Evolutionary conservation across 23 red algal species (phyloP).

Genomic region (Gracilaria gracilis): DNA sequence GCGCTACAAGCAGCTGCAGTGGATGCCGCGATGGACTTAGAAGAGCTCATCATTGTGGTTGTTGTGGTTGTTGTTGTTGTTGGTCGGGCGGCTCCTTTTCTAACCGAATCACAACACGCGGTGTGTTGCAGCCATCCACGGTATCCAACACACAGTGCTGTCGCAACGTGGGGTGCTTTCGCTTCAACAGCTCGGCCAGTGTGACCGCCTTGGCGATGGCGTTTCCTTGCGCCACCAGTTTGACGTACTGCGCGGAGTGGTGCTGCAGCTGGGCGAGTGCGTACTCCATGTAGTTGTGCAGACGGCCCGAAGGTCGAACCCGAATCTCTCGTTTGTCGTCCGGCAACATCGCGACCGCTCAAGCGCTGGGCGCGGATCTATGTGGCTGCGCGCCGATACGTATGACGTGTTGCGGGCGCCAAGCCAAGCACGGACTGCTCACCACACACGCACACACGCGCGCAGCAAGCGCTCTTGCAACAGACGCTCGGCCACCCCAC

Average conservation of each 20-base stretch:
- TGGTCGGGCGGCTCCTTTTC: background rate
- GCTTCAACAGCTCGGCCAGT: conserved; percentile 48
- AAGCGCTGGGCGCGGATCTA: no score
- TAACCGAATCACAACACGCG: background rate
- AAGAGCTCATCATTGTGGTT: background rate
- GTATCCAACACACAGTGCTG: background rate
- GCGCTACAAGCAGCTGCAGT: conserved; percentile 49
- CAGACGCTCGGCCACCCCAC: no score
- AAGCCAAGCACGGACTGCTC: no score
- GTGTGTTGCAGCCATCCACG: background rate
- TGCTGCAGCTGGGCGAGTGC: background rate
- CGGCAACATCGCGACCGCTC: no score
- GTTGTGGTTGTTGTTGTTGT: background rate
- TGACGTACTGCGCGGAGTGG: background rate
- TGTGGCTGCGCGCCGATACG: no score
- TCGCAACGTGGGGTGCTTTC: background rate
- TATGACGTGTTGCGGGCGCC: no score
- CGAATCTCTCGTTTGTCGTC: background rate
- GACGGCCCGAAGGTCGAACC: conserved; percentile 22
- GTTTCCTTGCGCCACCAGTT: conserved; percentile 17
- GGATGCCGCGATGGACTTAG: conserved; percentile 87
- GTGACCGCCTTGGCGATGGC: conserved; percentile 44
- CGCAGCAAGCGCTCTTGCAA: no score
- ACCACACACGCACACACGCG: no score
- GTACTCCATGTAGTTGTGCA: conserved; percentile 34